Conservation (phyloP, 441 rosid species). For the Iberis amara region DNA sequence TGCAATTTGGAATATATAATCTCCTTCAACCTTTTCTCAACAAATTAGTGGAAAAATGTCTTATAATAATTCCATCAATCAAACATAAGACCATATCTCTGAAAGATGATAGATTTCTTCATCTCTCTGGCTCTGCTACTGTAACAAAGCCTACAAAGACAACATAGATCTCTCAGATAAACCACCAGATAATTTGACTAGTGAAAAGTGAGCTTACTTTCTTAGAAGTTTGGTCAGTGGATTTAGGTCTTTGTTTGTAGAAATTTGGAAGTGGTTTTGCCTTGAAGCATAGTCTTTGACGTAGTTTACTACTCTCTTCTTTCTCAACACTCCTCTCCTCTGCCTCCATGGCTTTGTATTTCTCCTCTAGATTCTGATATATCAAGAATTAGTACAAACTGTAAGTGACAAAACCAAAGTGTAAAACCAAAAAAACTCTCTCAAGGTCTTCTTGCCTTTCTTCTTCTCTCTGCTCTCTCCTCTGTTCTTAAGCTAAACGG, state of each 20-base stretch:
- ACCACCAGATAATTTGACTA: no score
- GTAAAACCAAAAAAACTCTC: not conserved
- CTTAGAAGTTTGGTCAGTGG: not conserved
- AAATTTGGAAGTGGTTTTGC: conserved; percentile 81
- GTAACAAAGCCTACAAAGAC: no score
- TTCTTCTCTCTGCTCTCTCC: conserved; percentile 79
- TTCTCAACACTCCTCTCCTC: conserved; percentile 46
- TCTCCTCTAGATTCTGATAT: conserved; percentile 77
- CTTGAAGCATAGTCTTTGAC: conserved; percentile 74
- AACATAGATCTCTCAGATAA: no score
- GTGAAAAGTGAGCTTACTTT: not conserved
- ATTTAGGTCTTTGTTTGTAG: conserved; percentile 51
- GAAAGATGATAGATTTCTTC: no score
- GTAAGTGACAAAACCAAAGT: not conserved
- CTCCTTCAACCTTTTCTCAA: no score
- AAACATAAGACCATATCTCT: no score
- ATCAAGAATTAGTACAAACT: not conserved
- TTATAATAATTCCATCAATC: no score
- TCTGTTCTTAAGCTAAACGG: conserved; percentile 72
- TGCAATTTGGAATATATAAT: no score
- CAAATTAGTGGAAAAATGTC: no score
- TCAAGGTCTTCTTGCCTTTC: conserved; percentile 33
- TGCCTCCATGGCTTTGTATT: conserved; percentile 50
- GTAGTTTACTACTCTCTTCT: conserved; percentile 41
- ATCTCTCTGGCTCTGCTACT: no score